A percentile compares a stretch with the other conserved stretches of the same genome.
These are phyloP conservation scores for Trebouxia gelatinosa DNA, from an alignment of 163 green algal genomes.

Conservation along the genomic window DNA sequence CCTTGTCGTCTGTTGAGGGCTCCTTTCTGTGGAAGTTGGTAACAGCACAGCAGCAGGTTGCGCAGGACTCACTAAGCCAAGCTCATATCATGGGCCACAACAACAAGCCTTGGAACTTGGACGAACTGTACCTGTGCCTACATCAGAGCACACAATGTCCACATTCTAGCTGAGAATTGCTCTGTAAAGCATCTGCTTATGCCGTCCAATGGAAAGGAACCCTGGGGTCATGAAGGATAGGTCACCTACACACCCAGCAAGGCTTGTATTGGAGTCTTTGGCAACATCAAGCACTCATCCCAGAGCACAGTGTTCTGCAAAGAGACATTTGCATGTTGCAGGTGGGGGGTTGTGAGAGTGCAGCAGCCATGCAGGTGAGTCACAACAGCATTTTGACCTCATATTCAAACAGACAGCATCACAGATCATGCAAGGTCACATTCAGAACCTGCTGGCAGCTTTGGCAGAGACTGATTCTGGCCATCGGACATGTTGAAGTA, in stretches of 20 bases:
- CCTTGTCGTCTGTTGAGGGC: constrained; percentile 46
- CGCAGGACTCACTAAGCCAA: too few relatives aligned
- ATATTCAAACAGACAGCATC: too few relatives aligned
- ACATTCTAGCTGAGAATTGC: not conserved
- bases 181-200: not conserved
- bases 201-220: not conserved
- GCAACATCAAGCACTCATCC: too few relatives aligned
- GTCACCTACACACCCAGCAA: not conserved
- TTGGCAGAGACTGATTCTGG: too few relatives aligned
- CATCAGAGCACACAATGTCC: not conserved
- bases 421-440: too few relatives aligned
- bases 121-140: not conserved
- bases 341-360: too few relatives aligned
- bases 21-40: constrained; percentile 53
- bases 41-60: constrained; percentile 33
- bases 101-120: too few relatives aligned
- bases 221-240: not conserved
- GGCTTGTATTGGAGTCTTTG: not conserved
- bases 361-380: too few relatives aligned
- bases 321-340: too few relatives aligned
- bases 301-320: too few relatives aligned
- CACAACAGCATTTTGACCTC: too few relatives aligned
- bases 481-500: not conserved
- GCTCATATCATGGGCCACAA: too few relatives aligned
- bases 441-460: not conserved